Evolutionary conservation across 371 early-diverging fungal genomes (phyloP).

Genomic region (Circinella minor): DNA sequence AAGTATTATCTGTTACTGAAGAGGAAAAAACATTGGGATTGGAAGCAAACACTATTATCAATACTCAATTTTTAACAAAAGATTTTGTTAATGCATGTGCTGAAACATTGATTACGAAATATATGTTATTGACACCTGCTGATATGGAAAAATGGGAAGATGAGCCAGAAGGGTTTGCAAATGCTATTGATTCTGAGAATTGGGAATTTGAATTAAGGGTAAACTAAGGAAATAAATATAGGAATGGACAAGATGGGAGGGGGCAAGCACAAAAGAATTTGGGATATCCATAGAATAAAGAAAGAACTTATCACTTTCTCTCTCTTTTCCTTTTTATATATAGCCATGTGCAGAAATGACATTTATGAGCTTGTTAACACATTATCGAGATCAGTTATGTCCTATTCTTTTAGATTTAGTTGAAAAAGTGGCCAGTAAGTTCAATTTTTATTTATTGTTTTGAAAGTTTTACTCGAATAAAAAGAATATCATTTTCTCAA

Average conservation of each 20-base stretch:
- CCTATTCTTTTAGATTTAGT: constrained; percentile 71
- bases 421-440: constrained; percentile 64
- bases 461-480: neutral
- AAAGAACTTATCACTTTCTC: too few species aligned
- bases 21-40: constrained; percentile 56
- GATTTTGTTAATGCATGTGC: constrained; percentile 66
- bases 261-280: too few species aligned
- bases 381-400: constrained; percentile 63
- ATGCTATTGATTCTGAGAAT: constrained; percentile 82
- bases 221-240: constrained; percentile 19
- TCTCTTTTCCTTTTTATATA: neutral
- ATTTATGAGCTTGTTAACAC: constrained; percentile 76
- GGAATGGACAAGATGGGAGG: too few species aligned
- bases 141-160: constrained; percentile 86
- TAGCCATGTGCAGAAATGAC: constrained; percentile 87
- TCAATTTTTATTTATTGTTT: neutral
- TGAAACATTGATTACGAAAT: constrained; percentile 75
- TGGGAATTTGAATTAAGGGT: constrained; percentile 86
- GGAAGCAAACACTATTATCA: constrained; percentile 63
- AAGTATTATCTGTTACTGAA: constrained; percentile 40
- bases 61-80: constrained; percentile 71
- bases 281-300: too few species aligned
- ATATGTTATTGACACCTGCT: constrained; percentile 68
- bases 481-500: too few species aligned
- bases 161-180: constrained; percentile 87